phyloP scores from a whole-genome alignment of 768 basidiomycete species.

The Mycena alexandri region DNA sequence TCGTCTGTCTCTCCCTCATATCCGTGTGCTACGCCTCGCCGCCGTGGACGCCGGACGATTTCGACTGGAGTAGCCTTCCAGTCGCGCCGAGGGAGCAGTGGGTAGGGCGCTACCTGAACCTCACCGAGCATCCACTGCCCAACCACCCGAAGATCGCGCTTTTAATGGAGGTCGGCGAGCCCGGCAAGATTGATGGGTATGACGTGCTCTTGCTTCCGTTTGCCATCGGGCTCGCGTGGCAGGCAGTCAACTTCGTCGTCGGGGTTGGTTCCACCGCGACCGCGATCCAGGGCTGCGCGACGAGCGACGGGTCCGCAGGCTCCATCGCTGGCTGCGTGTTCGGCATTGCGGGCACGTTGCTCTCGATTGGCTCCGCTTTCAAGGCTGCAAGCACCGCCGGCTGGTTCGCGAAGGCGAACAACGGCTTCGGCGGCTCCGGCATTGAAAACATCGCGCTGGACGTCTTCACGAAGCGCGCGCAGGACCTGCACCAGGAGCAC shows the following conservation, averaged over 20 bases:
- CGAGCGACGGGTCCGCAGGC: slow-evolving; percentile 17
- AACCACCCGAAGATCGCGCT: slow-evolving; percentile 15
- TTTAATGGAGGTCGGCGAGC: slow-evolving; percentile 14
- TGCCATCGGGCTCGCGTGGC: slow-evolving; percentile 12
- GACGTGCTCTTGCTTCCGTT: slow-evolving; percentile 13
- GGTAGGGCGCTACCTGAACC: slow-evolving; percentile 7
- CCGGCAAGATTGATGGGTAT: slow-evolving; percentile 6
- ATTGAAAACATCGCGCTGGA: slow-evolving; percentile 15
- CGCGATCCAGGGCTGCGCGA: slow-evolving; percentile 20
- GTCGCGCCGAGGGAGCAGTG: slow-evolving; percentile 10
- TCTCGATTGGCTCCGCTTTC: slow-evolving; percentile 13
- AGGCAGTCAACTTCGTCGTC: slow-evolving; percentile 9
- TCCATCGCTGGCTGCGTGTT: slow-evolving; percentile 16
- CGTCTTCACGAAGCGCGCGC: slow-evolving; percentile 4
- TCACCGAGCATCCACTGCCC: slow-evolving; percentile 10
- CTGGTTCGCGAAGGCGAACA: slow-evolving; percentile 16
- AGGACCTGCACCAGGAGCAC: slow-evolving; percentile 11
- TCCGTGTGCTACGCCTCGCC: slow-evolving; percentile 9
- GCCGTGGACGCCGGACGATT: slow-evolving; percentile 12
- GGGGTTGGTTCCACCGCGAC: slow-evolving; percentile 7
- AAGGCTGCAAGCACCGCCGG: slow-evolving; percentile 9
- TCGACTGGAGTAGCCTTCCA: slow-evolving; percentile 12
- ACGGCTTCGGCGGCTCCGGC: slow-evolving; percentile 9
- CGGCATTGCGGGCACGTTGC: slow-evolving; percentile 7
- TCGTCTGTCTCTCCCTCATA: slow-evolving; percentile 11